Base-by-base conservation (phyloP, 2,329 filamentous ascomycete species). In the Hypoxylon sp. region DNA sequence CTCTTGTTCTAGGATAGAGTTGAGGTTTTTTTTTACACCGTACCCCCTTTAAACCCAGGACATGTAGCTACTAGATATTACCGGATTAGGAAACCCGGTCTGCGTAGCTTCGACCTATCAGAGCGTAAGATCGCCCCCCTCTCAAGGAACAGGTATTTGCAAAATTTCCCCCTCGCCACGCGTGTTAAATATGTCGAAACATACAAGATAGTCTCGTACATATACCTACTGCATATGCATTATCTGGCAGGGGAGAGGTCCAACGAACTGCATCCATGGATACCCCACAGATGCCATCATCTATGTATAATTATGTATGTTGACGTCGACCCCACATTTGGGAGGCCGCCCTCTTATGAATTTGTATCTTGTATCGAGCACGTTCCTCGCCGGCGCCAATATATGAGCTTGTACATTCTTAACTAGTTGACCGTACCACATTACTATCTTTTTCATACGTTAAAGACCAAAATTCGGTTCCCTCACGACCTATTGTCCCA, bases 41-140 rank as follows among this genome's bases (percentile, higher is more conserved):
- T 25, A n/a, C n/a, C 5, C 23, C 5, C 23, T 25, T 25, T 5
- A 25, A 25, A 5, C 23, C 23, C 5, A 25, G 23, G 2, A 25
- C 23, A 25, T 5, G 5, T 25, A 28, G 19, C 11, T 48, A 23
- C 9, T 48, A 21, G 48, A 67, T 72, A 30, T 30, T 30, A 63
- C 70, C 67, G 3, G 41, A 66, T 71, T 34, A 43, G 70, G 72
- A 71, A 70, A 68, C 41, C 67, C 63, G 65, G 48, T 2, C 34
- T 50, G 53, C 17, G 1, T 13, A 19, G 23, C 4, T n/a, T n/a
- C 7, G 45, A 13, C 56, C 59, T 36, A 61, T 55, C 59, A 55
- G 36, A 49, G 17, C 21, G 21, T 32, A 17, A 41, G 1, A 19
- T 41, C 14, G 6, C n/a, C 36, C 3, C n/a, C 36, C 3, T 3